A percentile compares a stretch with the other conserved stretches of the same genome.
Conservation (phyloP, 179 eudicot species). For the Vitellaria paradoxa region DNA sequence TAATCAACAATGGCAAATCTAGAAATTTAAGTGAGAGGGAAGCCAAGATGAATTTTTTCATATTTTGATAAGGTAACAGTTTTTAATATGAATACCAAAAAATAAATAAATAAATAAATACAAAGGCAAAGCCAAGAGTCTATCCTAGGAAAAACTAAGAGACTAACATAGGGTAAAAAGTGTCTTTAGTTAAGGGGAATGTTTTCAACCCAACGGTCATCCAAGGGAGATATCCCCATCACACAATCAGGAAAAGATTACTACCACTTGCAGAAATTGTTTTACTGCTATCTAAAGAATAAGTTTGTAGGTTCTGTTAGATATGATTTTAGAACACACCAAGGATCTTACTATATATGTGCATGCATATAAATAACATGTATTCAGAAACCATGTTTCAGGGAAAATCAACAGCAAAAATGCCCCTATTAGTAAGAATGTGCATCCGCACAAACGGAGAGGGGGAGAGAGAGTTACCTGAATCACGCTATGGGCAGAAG, state of each 20-base stretch:
- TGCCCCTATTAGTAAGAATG: background rate
- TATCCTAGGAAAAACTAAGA: too few species aligned
- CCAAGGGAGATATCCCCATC: too few species aligned
- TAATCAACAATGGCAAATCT: too few species aligned
- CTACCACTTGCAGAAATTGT: background rate
- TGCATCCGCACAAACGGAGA: background rate
- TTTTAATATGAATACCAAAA: too few species aligned
- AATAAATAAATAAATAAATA: too few species aligned
- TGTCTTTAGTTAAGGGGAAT: too few species aligned
- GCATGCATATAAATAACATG: background rate
- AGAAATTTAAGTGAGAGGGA: too few species aligned
- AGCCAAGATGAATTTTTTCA: too few species aligned
- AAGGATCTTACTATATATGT: background rate
- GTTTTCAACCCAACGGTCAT: too few species aligned
- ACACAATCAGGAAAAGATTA: background rate
- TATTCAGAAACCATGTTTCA: background rate
- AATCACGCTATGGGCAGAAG: slow-evolving; percentile 89
- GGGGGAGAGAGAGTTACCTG: slow-evolving; percentile 57
- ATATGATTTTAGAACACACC: background rate
- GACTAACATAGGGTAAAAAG: too few species aligned
- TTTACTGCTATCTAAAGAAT: background rate
- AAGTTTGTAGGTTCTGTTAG: background rate
- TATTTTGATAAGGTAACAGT: too few species aligned
- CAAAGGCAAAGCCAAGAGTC: too few species aligned
- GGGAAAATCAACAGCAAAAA: background rate